These are phyloP conservation scores for Monosporascus sp. DNA, from an alignment of 2,329 filamentous ascomycete genomes.

Conservation along the genomic window DNA sequence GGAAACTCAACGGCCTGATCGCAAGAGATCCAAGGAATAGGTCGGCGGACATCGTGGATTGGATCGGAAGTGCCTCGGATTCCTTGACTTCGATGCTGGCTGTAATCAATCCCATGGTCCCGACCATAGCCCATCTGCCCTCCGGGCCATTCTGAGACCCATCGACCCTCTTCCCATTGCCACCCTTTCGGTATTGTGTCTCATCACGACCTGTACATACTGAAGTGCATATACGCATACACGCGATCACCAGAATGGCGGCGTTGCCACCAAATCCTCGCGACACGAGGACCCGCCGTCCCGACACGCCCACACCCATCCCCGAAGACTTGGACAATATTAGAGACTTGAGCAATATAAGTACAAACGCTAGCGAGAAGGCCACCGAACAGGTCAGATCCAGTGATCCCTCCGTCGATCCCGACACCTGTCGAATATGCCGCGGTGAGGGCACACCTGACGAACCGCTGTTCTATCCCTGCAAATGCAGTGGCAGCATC, in stretches of 20 bases:
- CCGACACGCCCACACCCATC: background rate
- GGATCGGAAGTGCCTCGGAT: background rate
- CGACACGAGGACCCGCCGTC: background rate
- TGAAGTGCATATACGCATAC: too few relatives aligned
- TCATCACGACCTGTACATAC: too few relatives aligned
- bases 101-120: background rate
- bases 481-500: slow-evolving; percentile 98
- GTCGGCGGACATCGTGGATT: too few relatives aligned
- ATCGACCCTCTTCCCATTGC: too few relatives aligned
- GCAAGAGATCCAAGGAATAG: too few relatives aligned
- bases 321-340: background rate
- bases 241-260: background rate
- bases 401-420: slow-evolving; percentile 10
- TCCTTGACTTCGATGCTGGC: background rate
- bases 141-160: background rate
- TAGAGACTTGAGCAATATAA: background rate
- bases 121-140: background rate
- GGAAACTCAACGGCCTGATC: too few relatives aligned
- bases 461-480: slow-evolving; percentile 92
- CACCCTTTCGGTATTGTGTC: too few relatives aligned
- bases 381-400: background rate
- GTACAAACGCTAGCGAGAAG: background rate
- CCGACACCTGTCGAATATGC: slow-evolving; percentile 93
- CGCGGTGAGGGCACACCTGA: slow-evolving; percentile 76
- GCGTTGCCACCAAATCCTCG: background rate